Conservation (phyloP, 2,329 filamentous ascomycete species). For the Sphaceloma murrayae region DNA sequence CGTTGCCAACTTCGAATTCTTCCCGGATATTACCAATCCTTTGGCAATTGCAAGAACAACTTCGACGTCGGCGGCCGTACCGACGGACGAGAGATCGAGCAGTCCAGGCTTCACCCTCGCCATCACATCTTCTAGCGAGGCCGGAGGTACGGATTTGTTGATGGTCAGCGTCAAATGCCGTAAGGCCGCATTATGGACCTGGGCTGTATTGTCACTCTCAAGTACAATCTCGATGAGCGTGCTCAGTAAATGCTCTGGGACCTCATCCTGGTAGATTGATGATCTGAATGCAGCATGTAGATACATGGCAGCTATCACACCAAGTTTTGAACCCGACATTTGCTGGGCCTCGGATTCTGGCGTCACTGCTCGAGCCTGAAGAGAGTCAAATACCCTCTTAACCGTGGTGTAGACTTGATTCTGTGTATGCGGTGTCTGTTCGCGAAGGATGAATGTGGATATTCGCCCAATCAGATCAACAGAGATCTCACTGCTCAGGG, state of each 20-base stretch:
- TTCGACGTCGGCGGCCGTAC: slow-evolving; percentile 37
- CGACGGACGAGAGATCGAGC: slow-evolving; percentile 22
- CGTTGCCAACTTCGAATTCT: slow-evolving; percentile 37
- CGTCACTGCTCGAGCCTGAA: slow-evolving; percentile 4
- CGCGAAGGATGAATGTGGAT: slow-evolving; percentile 49
- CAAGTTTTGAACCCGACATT: slow-evolving; percentile 6
- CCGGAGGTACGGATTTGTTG: slow-evolving; percentile 40
- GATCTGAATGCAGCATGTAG: slow-evolving; percentile 43
- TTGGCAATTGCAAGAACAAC: slow-evolving; percentile 53
- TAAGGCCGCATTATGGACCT: slow-evolving; percentile 21
- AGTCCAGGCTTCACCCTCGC: slow-evolving; percentile 27
- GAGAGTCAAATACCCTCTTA: slow-evolving; percentile 16
- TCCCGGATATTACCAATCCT: slow-evolving; percentile 47
- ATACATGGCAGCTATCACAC: slow-evolving; percentile 48
- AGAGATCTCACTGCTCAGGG: slow-evolving; percentile 40
- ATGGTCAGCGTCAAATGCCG: slow-evolving; percentile 38
- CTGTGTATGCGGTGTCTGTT: slow-evolving; percentile 41
- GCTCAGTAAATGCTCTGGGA: slow-evolving; percentile 28
- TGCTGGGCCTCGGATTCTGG: slow-evolving; percentile 13
- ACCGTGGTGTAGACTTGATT: slow-evolving; percentile 34
- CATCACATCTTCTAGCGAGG: slow-evolving; percentile 27
- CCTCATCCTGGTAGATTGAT: slow-evolving; percentile 28
- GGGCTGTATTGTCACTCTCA: slow-evolving; percentile 4
- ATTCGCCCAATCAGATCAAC: slow-evolving; percentile 53
- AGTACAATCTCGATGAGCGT: slow-evolving; percentile 31